phyloP scores from a whole-genome alignment of 2,329 filamentous ascomycete species.

The Neofusicoccum sp. region DNA sequence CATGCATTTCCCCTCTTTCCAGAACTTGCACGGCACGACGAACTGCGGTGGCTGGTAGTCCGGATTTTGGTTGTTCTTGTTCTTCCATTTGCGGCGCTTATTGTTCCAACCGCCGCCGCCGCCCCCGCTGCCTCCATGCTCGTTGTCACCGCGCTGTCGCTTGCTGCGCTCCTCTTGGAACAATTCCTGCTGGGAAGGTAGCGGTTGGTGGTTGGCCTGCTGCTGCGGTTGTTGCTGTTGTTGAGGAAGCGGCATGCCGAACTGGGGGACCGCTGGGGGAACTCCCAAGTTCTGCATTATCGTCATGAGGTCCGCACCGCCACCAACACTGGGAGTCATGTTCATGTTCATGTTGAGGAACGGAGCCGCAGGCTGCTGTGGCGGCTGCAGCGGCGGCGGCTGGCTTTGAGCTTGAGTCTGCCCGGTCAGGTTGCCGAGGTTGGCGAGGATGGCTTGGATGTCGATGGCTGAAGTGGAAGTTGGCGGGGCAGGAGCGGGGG shows the following conservation, averaged over 20 bases:
- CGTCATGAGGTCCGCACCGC: constrained; percentile 19
- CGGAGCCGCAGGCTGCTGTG: constrained; percentile 10
- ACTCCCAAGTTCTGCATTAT: constrained; percentile 19
- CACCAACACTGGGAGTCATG: constrained; percentile 10
- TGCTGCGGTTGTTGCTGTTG: constrained; percentile 9
- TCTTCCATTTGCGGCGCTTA: constrained; percentile 45
- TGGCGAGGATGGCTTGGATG: constrained; percentile 22
- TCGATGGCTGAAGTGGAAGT: constrained; percentile 18
- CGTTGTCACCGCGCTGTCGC: constrained; percentile 32
- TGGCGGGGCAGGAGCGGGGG: constrained; percentile 19
- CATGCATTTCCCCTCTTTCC: constrained; percentile 67
- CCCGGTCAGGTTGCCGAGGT: constrained; percentile 24
- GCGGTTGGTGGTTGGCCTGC: background rate
- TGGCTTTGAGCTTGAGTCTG: constrained; percentile 20
- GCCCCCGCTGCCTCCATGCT: constrained; percentile 23
- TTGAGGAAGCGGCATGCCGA: constrained; percentile 14
- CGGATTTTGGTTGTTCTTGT: constrained; percentile 61
- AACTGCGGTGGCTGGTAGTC: constrained; percentile 34
- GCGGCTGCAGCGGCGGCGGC: constrained; percentile 19
- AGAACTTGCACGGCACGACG: constrained; percentile 63
- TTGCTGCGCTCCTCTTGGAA: constrained; percentile 26
- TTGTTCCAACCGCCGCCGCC: constrained; percentile 23
- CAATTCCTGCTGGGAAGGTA: constrained; percentile 18
- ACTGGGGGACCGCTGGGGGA: constrained; percentile 11
- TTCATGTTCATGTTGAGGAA: background rate